These are phyloP conservation scores for Magnaporthiopsis poae DNA, from an alignment of 2,329 filamentous ascomycete species.

Conservation along the genomic window DNA sequence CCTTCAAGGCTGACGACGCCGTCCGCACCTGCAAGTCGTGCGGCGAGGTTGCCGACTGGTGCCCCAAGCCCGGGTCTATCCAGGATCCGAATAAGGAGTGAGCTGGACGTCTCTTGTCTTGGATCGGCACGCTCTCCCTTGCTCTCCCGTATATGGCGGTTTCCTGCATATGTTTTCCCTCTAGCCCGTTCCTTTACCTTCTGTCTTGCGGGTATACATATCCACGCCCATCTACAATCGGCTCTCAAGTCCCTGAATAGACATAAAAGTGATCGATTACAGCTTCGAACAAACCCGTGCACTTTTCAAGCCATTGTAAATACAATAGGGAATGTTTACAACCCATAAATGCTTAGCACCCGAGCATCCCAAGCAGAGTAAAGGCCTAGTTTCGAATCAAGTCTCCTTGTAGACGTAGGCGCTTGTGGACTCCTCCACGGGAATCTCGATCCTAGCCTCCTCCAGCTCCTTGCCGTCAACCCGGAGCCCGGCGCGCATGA, in stretches of 20 bases:
- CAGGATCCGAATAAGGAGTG: constrained; percentile 46
- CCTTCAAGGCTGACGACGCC: constrained; percentile 58
- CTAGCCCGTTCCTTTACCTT: background rate
- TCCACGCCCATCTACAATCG: background rate
- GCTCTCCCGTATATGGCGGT: background rate
- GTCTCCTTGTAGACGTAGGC: constrained; percentile 70
- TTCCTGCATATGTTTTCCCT: background rate
- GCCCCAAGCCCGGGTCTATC: constrained; percentile 51
- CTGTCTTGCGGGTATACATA: constrained; percentile 5
- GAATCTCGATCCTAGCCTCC: constrained; percentile 75
- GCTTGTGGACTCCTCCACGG: constrained; percentile 67
- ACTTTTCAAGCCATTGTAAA: constrained; percentile 5
- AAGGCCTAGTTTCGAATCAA: constrained; percentile 24
- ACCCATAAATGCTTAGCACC: background rate
- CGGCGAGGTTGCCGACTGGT: constrained; percentile 51
- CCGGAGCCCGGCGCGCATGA: constrained; percentile 74
- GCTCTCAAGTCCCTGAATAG: background rate
- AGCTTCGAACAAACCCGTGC: background rate
- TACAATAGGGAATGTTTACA: constrained; percentile 1
- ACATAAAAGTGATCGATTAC: background rate
- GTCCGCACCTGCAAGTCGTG: constrained; percentile 69
- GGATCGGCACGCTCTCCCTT: background rate
- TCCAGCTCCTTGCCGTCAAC: constrained; percentile 73
- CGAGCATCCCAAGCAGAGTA: constrained; percentile 5
- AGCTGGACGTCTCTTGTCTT: background rate